These are phyloP conservation scores for Saturnispora bothae DNA, from an alignment of 805 yeast species.

Conservation along the genomic window DNA sequence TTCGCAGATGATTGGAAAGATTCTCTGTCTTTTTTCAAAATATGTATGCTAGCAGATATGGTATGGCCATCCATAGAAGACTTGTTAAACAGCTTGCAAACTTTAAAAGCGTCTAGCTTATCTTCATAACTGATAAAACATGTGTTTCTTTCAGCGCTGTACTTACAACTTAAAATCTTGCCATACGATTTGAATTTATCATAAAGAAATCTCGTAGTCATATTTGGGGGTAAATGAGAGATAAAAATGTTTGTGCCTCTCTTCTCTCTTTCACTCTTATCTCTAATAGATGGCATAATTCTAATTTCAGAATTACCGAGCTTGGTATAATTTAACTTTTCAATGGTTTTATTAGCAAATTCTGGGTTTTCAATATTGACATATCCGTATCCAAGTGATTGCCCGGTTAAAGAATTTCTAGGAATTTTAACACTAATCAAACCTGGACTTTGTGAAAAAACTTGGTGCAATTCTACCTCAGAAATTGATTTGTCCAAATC, in stretches of 20 bases:
- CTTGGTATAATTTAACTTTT: conserved; percentile 41
- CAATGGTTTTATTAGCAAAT: conserved; percentile 48
- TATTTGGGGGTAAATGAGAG: conserved; percentile 31
- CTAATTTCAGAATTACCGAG: conserved; percentile 36
- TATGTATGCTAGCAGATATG: conserved; percentile 23
- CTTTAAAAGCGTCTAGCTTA: conserved; percentile 25
- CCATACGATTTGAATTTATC: conserved; percentile 23
- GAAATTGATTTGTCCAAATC: conserved; percentile 41
- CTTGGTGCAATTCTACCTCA: conserved; percentile 35
- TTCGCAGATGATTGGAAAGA: conserved; percentile 5
- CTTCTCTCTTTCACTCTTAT: conserved; percentile 28
- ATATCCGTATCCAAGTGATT: conserved; percentile 65
- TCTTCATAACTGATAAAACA: conserved; percentile 35
- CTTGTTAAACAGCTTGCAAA: conserved; percentile 24
- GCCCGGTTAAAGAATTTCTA: conserved; percentile 38
- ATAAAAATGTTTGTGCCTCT: conserved; percentile 43
- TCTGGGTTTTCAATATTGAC: conserved; percentile 43
- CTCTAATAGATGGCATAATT: conserved; percentile 46
- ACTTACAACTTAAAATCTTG: conserved; percentile 25
- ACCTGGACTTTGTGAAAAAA: conserved; percentile 35
- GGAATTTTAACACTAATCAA: conserved; percentile 53
- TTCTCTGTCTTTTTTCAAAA: conserved; percentile 22
- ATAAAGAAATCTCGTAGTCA: conserved; percentile 24
- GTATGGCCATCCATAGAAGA: conserved; percentile 17
- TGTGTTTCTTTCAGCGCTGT: conserved; percentile 16